phyloP scores from a whole-genome alignment of 108 stramenopile species.

The Pseudonitzschia delicatissima region DNA sequence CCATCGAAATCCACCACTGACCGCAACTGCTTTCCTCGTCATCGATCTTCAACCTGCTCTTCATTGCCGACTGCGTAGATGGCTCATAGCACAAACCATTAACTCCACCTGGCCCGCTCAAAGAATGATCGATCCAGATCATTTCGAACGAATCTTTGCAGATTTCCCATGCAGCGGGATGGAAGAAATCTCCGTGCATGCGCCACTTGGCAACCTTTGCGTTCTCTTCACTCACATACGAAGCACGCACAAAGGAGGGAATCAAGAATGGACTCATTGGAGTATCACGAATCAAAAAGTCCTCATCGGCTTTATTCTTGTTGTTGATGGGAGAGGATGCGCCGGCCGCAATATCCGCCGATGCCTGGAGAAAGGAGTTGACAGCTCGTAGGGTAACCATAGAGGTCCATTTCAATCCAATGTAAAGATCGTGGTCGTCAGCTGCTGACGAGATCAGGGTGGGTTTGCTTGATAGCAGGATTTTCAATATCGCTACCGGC shows the following conservation, averaged over 20 bases:
- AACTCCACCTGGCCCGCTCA: conserved; percentile 71
- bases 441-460: conserved; percentile 79
- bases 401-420: conserved; percentile 83
- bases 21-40: conserved; percentile 45
- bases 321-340: conserved; percentile 56
- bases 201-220: conserved; percentile 79
- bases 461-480: conserved; percentile 67
- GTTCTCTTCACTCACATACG: conserved; percentile 87
- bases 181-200: conserved; percentile 86
- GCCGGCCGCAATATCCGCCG: conserved; percentile 80
- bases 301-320: conserved; percentile 35
- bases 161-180: conserved; percentile 87
- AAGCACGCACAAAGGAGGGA: conserved; percentile 84
- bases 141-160: conserved; percentile 86
- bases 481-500: conserved; percentile 25
- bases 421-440: conserved; percentile 83
- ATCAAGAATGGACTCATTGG: conserved; percentile 80
- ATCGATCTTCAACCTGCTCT: conserved; percentile 30
- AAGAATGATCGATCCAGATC: conserved; percentile 80
- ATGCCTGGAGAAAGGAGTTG: conserved; percentile 78
- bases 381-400: conserved; percentile 66
- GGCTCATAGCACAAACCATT: conserved; percentile 50
- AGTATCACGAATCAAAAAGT: conserved; percentile 41
- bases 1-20: conserved; percentile 90
- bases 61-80: conserved; percentile 16